Percentiles rank a stretch among this genome's conserved stretches.
Conservation (phyloP, 352 stramenopile genomes). For the Globisporangium parvum region DNA sequence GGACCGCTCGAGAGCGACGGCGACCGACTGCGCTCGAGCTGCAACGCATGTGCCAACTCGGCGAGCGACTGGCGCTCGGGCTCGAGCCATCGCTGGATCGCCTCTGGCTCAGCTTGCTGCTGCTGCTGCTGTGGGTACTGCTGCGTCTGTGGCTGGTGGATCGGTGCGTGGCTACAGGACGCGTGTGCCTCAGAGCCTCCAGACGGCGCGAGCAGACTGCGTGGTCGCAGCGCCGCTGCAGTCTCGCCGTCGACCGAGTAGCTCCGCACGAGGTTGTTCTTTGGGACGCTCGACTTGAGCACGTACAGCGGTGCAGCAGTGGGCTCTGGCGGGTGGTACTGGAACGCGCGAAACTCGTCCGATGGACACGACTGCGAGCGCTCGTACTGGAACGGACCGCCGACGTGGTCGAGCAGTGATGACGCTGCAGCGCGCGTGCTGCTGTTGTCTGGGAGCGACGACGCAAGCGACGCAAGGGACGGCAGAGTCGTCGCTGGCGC, state of each 20-base stretch:
- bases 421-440: not conserved
- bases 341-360: constrained; percentile 24
- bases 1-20: constrained; percentile 8
- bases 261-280: constrained; percentile 48
- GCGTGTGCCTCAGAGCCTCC: too few relatives aligned
- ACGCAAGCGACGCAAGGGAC: constrained; percentile 15
- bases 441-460: constrained; percentile 17
- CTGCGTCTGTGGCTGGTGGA: constrained; percentile 13
- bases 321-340: constrained; percentile 6
- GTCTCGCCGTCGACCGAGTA: constrained; percentile 41
- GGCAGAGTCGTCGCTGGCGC: constrained; percentile 8
- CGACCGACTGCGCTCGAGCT: constrained; percentile 37
- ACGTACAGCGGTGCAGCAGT: constrained; percentile 13
- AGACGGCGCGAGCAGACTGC: constrained; percentile 17
- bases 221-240: constrained; percentile 22
- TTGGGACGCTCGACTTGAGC: constrained; percentile 20
- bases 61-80: constrained; percentile 29
- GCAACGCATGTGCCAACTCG: constrained; percentile 53
- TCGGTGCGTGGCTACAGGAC: constrained; percentile 9
- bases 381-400: constrained; percentile 56
- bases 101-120: constrained; percentile 2
- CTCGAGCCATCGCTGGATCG: constrained; percentile 13
- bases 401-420: constrained; percentile 29
- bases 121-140: constrained; percentile 1
- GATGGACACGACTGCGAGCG: constrained; percentile 66